Conservation (phyloP, 2,329 filamentous ascomycete genomes). For the Trichoderma atroviride region DNA sequence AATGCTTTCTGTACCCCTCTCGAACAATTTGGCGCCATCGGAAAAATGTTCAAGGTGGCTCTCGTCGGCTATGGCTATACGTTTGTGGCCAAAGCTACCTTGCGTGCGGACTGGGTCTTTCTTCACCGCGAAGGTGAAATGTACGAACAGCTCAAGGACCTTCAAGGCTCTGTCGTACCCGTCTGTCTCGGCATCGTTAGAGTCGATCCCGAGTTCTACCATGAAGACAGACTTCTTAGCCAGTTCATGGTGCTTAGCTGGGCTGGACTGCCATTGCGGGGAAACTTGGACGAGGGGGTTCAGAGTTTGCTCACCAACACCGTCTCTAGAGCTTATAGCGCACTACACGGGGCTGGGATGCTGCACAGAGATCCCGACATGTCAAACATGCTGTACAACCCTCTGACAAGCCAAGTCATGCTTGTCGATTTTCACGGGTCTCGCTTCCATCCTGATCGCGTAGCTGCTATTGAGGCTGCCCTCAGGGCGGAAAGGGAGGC, state of each 20-base stretch:
- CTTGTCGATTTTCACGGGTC: conserved; percentile 40
- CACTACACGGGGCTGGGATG: conserved; percentile 31
- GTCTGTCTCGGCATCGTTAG: conserved; percentile 41
- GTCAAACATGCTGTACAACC: conserved; percentile 40
- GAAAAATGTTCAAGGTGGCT: conserved; percentile 44
- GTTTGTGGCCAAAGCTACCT: conserved; percentile 45
- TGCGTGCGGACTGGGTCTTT: conserved; percentile 30
- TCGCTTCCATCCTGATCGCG: conserved; percentile 29
- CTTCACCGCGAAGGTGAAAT: conserved; percentile 39
- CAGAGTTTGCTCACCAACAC: conserved; percentile 20
- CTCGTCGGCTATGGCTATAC: conserved; percentile 43
- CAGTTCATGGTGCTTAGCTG: conserved; percentile 43
- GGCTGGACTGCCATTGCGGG: conserved; percentile 26
- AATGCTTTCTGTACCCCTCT: conserved; percentile 31
- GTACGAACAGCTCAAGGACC: conserved; percentile 35
- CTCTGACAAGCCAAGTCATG: conserved; percentile 33
- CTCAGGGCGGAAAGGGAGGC: too few relatives aligned
- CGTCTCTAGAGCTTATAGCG: background rate
- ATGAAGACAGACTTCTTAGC: conserved; percentile 36
- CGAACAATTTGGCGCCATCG: conserved; percentile 35
- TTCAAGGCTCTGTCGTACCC: conserved; percentile 42
- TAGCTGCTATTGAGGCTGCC: background rate
- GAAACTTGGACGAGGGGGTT: background rate
- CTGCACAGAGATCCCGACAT: conserved; percentile 37
- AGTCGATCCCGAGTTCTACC: conserved; percentile 35